Conservation (phyloP, 208 protist genomes). For the Leishmania gerbilli region DNA sequence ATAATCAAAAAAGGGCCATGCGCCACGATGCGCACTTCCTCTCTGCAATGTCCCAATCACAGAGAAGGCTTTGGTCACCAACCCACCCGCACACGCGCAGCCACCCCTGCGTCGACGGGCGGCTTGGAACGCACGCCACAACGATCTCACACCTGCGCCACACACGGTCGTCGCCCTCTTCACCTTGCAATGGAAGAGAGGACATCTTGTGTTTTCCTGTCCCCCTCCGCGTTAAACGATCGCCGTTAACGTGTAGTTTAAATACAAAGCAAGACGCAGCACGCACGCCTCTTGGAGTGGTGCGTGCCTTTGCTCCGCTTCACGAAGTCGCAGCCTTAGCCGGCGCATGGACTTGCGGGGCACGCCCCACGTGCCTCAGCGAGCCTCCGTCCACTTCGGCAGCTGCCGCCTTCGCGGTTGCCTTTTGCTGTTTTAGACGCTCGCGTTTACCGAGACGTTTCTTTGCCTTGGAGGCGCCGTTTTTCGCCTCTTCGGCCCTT, state of each 20-base stretch:
- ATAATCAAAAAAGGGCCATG: background rate
- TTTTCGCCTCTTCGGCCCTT: background rate
- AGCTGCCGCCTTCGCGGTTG: constrained; percentile 3
- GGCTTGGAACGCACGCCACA: background rate
- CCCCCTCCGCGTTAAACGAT: background rate
- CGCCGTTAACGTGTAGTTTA: background rate
- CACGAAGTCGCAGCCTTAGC: background rate
- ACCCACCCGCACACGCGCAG: background rate
- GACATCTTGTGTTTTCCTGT: background rate
- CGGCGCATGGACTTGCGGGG: too few species aligned
- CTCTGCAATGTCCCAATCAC: background rate
- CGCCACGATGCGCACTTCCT: background rate
- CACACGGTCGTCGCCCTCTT: background rate
- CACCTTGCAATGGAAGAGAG: background rate
- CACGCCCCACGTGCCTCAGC: background rate
- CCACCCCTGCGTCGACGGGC: background rate
- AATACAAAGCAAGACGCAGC: background rate
- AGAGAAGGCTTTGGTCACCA: background rate
- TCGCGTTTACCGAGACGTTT: constrained; percentile 33
- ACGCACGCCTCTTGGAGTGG: background rate
- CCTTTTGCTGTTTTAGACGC: constrained; percentile 23
- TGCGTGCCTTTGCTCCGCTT: background rate
- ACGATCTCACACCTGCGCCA: background rate
- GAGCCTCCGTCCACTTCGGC: background rate
- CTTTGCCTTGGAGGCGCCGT: constrained; percentile 16